Conservation (phyloP, 2,329 filamentous ascomycete species). For the Geosmithia putterillii region DNA sequence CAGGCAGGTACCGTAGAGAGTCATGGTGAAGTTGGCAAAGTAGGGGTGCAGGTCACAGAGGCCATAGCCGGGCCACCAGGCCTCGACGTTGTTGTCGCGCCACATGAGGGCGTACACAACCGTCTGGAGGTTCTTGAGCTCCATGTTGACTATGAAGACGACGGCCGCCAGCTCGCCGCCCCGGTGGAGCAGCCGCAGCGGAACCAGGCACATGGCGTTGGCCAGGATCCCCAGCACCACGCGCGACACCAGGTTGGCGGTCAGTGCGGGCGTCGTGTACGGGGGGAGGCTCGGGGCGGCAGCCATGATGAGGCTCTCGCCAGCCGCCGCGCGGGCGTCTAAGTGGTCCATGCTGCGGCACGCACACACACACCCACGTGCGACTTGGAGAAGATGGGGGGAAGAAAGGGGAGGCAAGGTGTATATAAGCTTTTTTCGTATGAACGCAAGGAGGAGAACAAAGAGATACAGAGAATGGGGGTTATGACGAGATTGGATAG, state of each 20-base stretch:
- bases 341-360: not conserved
- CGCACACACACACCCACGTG: not conserved
- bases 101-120: slow-evolving; percentile 40
- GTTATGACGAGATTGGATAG: no score
- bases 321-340: not conserved
- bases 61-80: slow-evolving; percentile 39
- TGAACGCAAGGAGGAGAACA: no score
- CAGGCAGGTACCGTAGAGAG: slow-evolving; percentile 35
- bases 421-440: no score
- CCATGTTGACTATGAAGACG: slow-evolving; percentile 32
- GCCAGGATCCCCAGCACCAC: slow-evolving; percentile 32
- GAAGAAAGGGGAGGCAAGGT: not conserved
- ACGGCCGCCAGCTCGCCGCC: slow-evolving; percentile 42
- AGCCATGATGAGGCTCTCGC: slow-evolving; percentile 8
- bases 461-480: no score
- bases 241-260: slow-evolving; percentile 35
- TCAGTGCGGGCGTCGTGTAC: slow-evolving; percentile 16
- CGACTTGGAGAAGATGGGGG: not conserved
- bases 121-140: slow-evolving; percentile 33
- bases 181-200: slow-evolving; percentile 34
- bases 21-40: slow-evolving; percentile 30
- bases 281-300: slow-evolving; percentile 8
- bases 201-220: slow-evolving; percentile 34
- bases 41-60: slow-evolving; percentile 42
- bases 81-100: slow-evolving; percentile 33